A percentile compares a stretch with the other conserved stretches of the same genome.
phyloP scores from a whole-genome alignment of 345 rosid species.

The Sapria himalayana region DNA sequence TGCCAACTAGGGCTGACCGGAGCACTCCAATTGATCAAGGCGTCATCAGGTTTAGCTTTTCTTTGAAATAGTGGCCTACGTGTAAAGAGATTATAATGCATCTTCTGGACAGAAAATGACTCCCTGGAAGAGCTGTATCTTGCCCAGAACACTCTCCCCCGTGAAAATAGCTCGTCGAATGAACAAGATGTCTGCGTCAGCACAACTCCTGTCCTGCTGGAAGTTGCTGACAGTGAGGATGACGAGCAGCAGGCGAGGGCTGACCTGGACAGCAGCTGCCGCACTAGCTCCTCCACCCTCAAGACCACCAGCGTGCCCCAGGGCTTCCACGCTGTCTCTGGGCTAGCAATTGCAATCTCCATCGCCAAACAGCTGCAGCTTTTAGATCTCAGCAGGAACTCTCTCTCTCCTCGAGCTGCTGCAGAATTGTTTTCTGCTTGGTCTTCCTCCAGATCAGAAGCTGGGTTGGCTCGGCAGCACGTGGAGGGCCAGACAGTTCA shows the following conservation, averaged over 20 bases:
- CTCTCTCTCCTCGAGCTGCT: constrained; percentile 24
- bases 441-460: constrained; percentile 33
- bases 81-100: no score
- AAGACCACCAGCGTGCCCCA: constrained; percentile 13
- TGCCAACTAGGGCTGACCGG: constrained; percentile 60
- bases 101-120: constrained; percentile 40
- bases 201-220: no score
- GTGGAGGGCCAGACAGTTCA: constrained; percentile 33
- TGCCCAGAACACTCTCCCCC: constrained; percentile 33
- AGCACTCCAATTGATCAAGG: constrained; percentile 41
- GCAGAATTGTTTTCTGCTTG: constrained; percentile 39
- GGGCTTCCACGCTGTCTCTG: constrained; percentile 20
- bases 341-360: constrained; percentile 41
- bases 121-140: constrained; percentile 59
- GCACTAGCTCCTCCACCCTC: constrained; percentile 27
- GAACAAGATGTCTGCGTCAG: no score
- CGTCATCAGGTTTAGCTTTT: constrained; percentile 37
- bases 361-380: constrained; percentile 37
- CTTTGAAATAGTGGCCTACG: no score
- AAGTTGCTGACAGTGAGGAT: constrained; percentile 91
- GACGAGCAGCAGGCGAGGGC: constrained; percentile 14
- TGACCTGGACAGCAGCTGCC: constrained; percentile 21
- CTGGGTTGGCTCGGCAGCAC: constrained; percentile 29
- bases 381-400: constrained; percentile 56
- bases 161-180: no score